These are phyloP conservation scores for Beta vulgaris DNA, from an alignment of 148 eudicot genomes.

Conservation along the genomic window DNA sequence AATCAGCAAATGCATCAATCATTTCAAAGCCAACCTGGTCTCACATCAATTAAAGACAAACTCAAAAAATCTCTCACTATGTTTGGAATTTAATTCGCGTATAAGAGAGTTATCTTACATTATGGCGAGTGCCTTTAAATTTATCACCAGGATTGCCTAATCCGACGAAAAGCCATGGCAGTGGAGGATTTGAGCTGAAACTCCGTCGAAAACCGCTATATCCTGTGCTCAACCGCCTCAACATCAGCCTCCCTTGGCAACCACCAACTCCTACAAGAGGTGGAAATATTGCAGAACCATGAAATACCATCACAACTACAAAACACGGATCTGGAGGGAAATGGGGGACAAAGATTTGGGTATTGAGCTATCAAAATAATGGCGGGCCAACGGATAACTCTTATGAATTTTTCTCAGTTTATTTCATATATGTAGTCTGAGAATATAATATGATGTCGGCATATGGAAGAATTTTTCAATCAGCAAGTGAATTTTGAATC, in stretches of 20 bases:
- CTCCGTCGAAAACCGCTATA: conserved; percentile 19
- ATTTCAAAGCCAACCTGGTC: conserved; percentile 68
- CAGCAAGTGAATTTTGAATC: too few species aligned
- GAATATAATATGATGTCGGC: too few species aligned
- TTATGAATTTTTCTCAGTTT: too few species aligned
- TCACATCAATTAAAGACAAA: not conserved
- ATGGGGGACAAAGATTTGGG: too few species aligned
- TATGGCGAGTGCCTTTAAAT: conserved; percentile 78
- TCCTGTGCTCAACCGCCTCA: conserved; percentile 17
- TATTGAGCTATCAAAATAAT: too few species aligned
- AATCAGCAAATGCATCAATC: conserved; percentile 71
- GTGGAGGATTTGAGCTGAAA: conserved; percentile 22
- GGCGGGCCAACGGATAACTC: too few species aligned
- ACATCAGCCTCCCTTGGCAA: conserved; percentile 12
- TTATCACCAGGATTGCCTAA: conserved; percentile 88
- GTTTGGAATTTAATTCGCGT: not conserved
- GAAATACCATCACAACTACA: too few species aligned
- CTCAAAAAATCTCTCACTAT: not conserved
- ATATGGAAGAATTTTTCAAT: too few species aligned
- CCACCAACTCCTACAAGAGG: not conserved
- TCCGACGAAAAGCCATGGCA: conserved; percentile 88
- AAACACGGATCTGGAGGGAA: too few species aligned
- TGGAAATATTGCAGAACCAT: too few species aligned
- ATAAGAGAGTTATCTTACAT: conserved; percentile 34
- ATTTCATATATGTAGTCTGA: too few species aligned